Evolutionary conservation across 148 eudicot species (phyloP).

Genomic region (Silene conica): DNA sequence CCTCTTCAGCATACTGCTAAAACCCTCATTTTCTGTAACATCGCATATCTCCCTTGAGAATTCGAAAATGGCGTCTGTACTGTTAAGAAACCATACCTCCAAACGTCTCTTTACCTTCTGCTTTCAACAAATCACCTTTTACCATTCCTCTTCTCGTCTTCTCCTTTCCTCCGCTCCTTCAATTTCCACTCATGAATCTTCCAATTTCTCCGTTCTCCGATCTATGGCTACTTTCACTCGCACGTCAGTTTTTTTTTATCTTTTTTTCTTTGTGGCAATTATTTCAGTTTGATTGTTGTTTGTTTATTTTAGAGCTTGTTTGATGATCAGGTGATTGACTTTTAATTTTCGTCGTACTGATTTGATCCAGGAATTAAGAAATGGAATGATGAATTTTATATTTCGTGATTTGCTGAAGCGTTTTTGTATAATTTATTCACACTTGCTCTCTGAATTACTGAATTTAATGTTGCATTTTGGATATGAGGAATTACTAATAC

Average conservation of each 20-base stretch:
- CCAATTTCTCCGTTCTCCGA: constrained; percentile 26
- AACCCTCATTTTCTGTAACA: too few species aligned
- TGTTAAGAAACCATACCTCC: constrained; percentile 48
- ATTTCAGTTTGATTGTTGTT: background rate
- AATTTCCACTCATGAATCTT: constrained; percentile 33
- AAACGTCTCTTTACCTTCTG: constrained; percentile 48
- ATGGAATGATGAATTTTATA: too few species aligned
- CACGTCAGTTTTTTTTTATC: constrained; percentile 40
- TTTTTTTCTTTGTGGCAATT: background rate
- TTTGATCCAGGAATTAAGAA: too few species aligned
- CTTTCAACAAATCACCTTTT: constrained; percentile 37
- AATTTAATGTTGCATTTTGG: too few species aligned
- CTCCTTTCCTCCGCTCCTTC: constrained; percentile 29
- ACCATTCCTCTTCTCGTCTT: constrained; percentile 35
- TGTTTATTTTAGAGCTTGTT: background rate
- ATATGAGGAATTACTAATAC: too few species aligned
- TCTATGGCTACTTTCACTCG: constrained; percentile 90
- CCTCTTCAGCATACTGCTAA: too few species aligned
- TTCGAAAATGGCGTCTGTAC: constrained; percentile 58
- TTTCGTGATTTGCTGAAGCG: too few species aligned
- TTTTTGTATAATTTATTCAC: too few species aligned
- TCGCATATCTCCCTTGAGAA: too few species aligned
- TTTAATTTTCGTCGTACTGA: too few species aligned
- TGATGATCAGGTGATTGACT: background rate
- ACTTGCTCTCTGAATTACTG: too few species aligned